Evolutionary conservation across 805 yeast genomes (phyloP).

Genomic region (Sugiyamaella floridensis): DNA sequence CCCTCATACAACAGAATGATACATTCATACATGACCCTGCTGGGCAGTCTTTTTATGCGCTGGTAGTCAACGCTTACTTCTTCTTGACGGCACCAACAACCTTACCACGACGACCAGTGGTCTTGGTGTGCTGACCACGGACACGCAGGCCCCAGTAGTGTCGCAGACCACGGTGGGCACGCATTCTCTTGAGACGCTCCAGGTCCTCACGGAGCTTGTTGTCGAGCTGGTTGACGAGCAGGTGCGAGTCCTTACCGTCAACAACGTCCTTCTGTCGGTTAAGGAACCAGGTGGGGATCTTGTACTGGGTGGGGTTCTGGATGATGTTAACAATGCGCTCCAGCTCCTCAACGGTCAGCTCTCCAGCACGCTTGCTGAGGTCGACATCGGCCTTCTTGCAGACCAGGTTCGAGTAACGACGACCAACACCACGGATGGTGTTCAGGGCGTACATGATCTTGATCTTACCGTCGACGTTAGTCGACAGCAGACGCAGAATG

Average conservation of each 20-base stretch:
- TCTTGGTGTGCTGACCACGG: slow-evolving; percentile 99
- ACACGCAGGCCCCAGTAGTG: slow-evolving; percentile 99
- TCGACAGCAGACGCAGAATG: slow-evolving; percentile 99
- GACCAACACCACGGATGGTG: slow-evolving; percentile 99
- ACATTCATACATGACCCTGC: not conserved
- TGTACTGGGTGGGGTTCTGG: slow-evolving; percentile 99
- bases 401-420: slow-evolving; percentile 99
- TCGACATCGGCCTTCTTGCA: slow-evolving; percentile 99
- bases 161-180: slow-evolving; percentile 99
- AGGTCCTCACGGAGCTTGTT: slow-evolving; percentile 99
- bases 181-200: slow-evolving; percentile 99
- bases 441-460: slow-evolving; percentile 99
- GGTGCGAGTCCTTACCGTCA: slow-evolving; percentile 99
- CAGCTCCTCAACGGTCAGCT: slow-evolving; percentile 99
- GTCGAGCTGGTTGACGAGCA: slow-evolving; percentile 97
- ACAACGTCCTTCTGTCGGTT: slow-evolving; percentile 98
- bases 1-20: not conserved
- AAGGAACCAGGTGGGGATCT: slow-evolving; percentile 99
- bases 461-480: slow-evolving; percentile 99
- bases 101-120: slow-evolving; percentile 95
- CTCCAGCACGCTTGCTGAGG: slow-evolving; percentile 99
- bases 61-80: slow-evolving; percentile 24
- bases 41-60: not conserved
- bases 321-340: slow-evolving; percentile 99
- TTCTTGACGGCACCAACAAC: slow-evolving; percentile 42